phyloP scores from a whole-genome alignment of 306 rosid species.

The Acacia melanoxylon region DNA sequence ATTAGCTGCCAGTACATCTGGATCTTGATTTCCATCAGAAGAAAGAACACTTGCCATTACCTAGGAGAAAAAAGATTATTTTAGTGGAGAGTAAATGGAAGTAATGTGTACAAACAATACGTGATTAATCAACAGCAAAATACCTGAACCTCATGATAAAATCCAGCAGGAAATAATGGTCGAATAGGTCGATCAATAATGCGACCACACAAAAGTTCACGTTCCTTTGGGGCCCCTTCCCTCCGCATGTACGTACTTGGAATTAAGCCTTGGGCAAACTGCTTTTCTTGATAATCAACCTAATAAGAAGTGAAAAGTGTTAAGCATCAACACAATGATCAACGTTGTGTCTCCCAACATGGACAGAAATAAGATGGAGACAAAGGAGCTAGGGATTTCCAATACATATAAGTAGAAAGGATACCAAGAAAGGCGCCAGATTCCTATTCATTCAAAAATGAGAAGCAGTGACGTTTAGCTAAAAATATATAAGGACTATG shows the following conservation, averaged over 20 bases:
- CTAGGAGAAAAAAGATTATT: conserved; percentile 35
- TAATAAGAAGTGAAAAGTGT: conserved; percentile 30
- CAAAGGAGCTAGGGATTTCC: background rate
- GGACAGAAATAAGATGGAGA: background rate
- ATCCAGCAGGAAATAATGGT: conserved; percentile 86
- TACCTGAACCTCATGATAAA: conserved; percentile 98
- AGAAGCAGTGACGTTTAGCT: background rate
- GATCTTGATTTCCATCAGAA: conserved; percentile 88
- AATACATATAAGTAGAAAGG: background rate
- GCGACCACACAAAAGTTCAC: conserved; percentile 88
- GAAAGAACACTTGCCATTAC: conserved; percentile 90
- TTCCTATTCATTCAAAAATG: background rate
- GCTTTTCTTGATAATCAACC: conserved; percentile 98
- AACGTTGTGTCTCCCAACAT: background rate
- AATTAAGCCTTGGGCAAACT: conserved; percentile 85
- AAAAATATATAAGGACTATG: background rate
- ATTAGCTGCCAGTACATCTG: conserved; percentile 91
- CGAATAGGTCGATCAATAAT: conserved; percentile 90
- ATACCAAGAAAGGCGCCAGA: background rate
- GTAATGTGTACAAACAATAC: background rate
- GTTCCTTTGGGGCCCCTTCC: conserved; percentile 97
- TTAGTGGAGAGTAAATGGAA: background rate
- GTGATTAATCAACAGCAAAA: conserved; percentile 10
- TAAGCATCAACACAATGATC: conserved; percentile 1
- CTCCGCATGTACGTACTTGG: conserved; percentile 80